Evolutionary conservation across 768 basidiomycete species (phyloP), one percentile per base, ranked within the genome.

Genomic region (Leccinum broughii): DNA sequence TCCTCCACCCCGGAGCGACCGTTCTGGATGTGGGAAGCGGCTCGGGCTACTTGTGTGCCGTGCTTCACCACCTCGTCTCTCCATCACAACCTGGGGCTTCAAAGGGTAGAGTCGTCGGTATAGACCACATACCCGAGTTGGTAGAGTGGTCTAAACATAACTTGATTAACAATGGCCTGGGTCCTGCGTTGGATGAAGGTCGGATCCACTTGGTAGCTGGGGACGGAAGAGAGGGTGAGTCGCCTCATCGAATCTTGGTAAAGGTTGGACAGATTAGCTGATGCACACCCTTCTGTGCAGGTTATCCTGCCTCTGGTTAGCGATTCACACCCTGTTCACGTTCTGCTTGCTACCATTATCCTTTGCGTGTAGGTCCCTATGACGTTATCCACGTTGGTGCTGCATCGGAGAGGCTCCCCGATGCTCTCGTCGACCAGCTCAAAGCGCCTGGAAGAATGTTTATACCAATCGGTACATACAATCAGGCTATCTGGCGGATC

Each of bases 381-480:
- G 83, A 93, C 62, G 88, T 85, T 0, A 97, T 98, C 54, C 95
- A 98, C 65, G 95, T 98, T 39, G 96, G 96, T 4, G 96, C 96
- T 0, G 95, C 96, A 0, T 87, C 95, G 0, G 89, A 92, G 0
- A 79, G 68, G 0, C 75, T 94, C 14, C 95, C 95, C 0, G 72
- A 82, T 22, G 72, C 80, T 0, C 82, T 98, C 1, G 72, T 98
- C 30, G 85, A 90, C 14, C 95, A 96, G 68, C 85, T 94, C 3
- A 87, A 87, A 28, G 70, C 73, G 2, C 89, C 89, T 0, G 91
- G 91, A 15, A 78, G 87, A 55, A 93, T 98, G 89, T 95, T 98
- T 77, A 92, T 98, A 55, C 95, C 95, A 2, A 88, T 98, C 14
- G 95, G 95, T 3, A 80, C 77, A 1, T 66, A 73, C 14, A 64